These are phyloP conservation scores for Penicillium verhagenii DNA, from an alignment of 495 filamentous ascomycete species.

Conservation along the genomic window DNA sequence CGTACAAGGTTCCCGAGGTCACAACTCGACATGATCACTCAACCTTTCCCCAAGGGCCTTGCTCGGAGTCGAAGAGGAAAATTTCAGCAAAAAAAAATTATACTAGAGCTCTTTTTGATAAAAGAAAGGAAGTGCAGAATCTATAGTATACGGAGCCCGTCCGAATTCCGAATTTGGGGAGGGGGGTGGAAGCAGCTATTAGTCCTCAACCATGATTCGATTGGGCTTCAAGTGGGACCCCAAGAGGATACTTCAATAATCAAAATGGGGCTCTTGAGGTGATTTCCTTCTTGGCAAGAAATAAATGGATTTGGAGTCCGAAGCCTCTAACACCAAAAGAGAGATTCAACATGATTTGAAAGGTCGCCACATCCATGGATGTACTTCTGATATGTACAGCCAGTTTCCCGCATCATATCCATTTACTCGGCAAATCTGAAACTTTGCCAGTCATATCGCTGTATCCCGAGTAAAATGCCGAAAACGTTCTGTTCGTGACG, in stretches of 20 bases:
- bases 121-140: too few species aligned
- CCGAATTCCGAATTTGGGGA: neutral
- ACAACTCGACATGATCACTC: too few species aligned
- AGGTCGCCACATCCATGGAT: too few species aligned
- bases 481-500: constrained; percentile 21
- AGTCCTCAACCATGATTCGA: neutral
- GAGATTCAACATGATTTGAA: neutral
- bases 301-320: neutral
- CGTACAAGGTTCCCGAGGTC: too few species aligned
- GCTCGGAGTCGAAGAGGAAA: too few species aligned
- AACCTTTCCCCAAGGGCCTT: too few species aligned
- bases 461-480: constrained; percentile 16
- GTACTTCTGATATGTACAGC: too few species aligned
- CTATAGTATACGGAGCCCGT: neutral
- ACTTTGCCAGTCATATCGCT: constrained; percentile 9
- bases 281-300: constrained; percentile 4
- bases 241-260: too few species aligned
- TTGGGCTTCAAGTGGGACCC: constrained; percentile 1
- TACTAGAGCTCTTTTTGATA: too few species aligned
- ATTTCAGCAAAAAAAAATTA: too few species aligned
- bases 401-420: constrained; percentile 2
- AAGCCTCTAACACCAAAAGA: neutral
- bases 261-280: constrained; percentile 5
- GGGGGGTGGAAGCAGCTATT: neutral
- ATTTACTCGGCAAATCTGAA: constrained; percentile 21